Base-by-base conservation (phyloP, 257 asterid genomes). In the Knoxia roxburghii region DNA sequence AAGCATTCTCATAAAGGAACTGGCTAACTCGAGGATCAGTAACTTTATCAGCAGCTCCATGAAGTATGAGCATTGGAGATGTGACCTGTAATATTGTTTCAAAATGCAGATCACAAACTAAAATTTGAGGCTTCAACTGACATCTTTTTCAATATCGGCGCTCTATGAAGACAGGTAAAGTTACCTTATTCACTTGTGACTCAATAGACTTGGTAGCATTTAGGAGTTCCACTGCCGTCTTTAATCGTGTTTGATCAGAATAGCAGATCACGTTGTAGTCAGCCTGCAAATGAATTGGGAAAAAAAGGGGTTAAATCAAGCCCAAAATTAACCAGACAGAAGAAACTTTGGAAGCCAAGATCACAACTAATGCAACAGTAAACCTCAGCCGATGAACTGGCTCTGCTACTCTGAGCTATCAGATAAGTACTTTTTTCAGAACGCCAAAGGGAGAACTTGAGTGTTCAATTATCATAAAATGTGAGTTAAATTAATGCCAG, bases 41-140 rank as follows among this genome's bases (percentile, higher is more conserved):
- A 81, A 93, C 99, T 75, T 70, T 93, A 77, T 93, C 99, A 7
- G 90, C 84, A 41, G 94, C 97, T 54, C 99, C 99, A 39, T 93
- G 99, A 75, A 93, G 90, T 58, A 93, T 75, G 23, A 93, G 95
- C 82, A 93, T 81, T 0, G 99, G 97, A 59, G 95, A 79, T 21
- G 80, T 72, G 17, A 93, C 89, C 97, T 92, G 77, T 27, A 13
- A 68, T 11, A 60, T n/a, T 10, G 15, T 39, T 58, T 43, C 4
- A 41, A 55, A 35, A 27, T 10, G 24, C 37, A 18, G 64, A 65
- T 62, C 18, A 17, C n/a, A 27, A 61, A 39, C 41, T 49, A 2
- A 43, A n/a, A 2, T 13, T 15, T 2, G 24, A 68, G 58, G 30
- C 52, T 48, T 17, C 39, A 21, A 45, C 39, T 0, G 33, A 5